phyloP scores from a whole-genome alignment of 305 asterid species.

The Fraxinus greggii region DNA sequence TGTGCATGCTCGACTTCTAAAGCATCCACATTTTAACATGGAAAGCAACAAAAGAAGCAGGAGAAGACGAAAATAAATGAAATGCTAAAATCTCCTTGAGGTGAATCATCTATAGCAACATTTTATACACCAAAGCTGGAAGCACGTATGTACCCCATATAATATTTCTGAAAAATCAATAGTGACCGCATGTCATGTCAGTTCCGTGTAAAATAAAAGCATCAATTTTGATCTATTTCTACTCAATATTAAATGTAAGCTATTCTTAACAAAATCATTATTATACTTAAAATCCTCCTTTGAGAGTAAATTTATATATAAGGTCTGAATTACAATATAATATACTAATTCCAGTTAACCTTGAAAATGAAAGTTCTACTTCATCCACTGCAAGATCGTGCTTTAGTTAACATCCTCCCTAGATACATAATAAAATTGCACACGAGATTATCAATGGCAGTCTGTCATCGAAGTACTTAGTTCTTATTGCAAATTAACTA shows the following conservation, averaged over 20 bases:
- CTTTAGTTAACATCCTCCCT: neutral
- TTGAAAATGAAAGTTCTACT: neutral
- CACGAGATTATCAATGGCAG: neutral
- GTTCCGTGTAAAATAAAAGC: constrained; percentile 6
- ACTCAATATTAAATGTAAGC: neutral
- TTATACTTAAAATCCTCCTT: neutral
- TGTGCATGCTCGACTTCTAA: neutral
- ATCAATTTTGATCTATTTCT: neutral
- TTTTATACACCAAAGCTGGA: constrained; percentile 10
- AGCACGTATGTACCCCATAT: neutral
- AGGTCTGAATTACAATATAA: neutral
- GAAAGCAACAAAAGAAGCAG: neutral
- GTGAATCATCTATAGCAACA: constrained; percentile 1
- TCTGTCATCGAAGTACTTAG: neutral
- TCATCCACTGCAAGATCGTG: neutral
- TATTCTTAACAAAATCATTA: constrained; percentile 9
- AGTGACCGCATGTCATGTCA: neutral
- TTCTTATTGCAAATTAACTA: neutral
- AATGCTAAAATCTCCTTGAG: neutral
- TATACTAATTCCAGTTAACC: neutral
- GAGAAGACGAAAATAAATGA: neutral
- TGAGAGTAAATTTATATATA: neutral
- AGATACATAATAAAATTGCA: neutral
- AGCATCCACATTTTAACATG: neutral
- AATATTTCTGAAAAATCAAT: neutral